Evolutionary conservation across 1,139 yeast genomes (phyloP).

Genomic region (Pneumocystis jirovecii): DNA sequence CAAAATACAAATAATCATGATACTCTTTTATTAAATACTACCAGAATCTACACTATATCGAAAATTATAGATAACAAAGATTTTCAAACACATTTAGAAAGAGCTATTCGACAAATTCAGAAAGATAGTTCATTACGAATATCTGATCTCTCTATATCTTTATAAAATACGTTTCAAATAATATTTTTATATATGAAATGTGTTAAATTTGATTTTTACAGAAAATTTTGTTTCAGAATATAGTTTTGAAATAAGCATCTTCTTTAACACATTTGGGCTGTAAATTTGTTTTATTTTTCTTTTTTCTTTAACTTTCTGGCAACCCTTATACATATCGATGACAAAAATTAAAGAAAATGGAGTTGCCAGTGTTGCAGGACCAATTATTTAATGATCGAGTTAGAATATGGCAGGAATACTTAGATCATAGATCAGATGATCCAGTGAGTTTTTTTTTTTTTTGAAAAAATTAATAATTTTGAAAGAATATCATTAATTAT

Average conservation of each 20-base stretch:
- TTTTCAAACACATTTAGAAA: background rate
- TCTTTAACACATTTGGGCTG: background rate
- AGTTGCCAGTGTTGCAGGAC: conserved; percentile 16
- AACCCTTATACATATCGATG: background rate
- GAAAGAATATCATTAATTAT: conserved; percentile 36
- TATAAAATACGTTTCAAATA: background rate
- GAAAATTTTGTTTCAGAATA: background rate
- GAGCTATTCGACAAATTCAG: background rate
- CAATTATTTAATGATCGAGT: conserved; percentile 53
- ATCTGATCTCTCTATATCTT: background rate
- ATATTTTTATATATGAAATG: background rate
- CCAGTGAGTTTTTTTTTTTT: conserved; percentile 17
- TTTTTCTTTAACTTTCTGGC: background rate
- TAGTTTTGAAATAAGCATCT: background rate
- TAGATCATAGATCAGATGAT: conserved; percentile 34
- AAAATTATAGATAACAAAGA: background rate
- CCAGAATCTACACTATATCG: background rate
- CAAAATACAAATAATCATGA: background rate
- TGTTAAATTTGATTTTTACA: background rate
- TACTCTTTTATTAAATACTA: background rate
- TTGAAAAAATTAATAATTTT: background rate
- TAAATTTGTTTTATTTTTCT: background rate
- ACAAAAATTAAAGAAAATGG: background rate
- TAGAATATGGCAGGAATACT: conserved; percentile 75
- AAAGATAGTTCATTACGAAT: background rate